Conservation (phyloP, 148 eudicot species). For the Fagopyrum esculentum region DNA sequence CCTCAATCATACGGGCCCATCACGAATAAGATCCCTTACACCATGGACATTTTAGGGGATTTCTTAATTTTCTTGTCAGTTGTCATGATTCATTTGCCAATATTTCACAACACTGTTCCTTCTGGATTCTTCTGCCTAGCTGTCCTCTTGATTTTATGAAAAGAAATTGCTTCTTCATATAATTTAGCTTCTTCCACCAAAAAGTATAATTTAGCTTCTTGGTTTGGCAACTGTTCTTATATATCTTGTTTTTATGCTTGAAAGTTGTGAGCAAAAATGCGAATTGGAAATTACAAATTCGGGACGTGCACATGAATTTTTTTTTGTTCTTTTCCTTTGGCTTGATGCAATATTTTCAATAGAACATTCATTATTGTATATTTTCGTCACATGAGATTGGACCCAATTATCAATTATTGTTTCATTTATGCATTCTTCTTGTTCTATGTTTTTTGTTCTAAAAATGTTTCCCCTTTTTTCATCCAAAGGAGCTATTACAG, state of each 20-base stretch:
- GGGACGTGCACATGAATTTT: too few relatives aligned
- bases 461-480: background rate
- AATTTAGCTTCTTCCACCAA: background rate
- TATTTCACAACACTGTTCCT: too few relatives aligned
- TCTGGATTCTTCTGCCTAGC: background rate
- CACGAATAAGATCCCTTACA: too few relatives aligned
- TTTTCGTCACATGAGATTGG: too few relatives aligned
- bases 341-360: background rate
- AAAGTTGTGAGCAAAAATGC: background rate
- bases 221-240: background rate
- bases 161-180: background rate
- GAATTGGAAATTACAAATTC: too few relatives aligned
- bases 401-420: background rate
- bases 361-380: background rate
- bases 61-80: background rate
- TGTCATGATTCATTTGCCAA: too few relatives aligned
- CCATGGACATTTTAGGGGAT: background rate
- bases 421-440: background rate
- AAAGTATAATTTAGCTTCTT: background rate
- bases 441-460: background rate
- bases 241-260: background rate
- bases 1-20: too few relatives aligned
- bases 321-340: background rate
- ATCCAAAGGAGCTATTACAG: conserved; percentile 74
- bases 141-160: background rate